A percentile compares a stretch with the other conserved stretches of the same genome.
These are phyloP conservation scores for Aulographum hederae DNA, from an alignment of 2,329 filamentous ascomycete species.

Conservation along the genomic window DNA sequence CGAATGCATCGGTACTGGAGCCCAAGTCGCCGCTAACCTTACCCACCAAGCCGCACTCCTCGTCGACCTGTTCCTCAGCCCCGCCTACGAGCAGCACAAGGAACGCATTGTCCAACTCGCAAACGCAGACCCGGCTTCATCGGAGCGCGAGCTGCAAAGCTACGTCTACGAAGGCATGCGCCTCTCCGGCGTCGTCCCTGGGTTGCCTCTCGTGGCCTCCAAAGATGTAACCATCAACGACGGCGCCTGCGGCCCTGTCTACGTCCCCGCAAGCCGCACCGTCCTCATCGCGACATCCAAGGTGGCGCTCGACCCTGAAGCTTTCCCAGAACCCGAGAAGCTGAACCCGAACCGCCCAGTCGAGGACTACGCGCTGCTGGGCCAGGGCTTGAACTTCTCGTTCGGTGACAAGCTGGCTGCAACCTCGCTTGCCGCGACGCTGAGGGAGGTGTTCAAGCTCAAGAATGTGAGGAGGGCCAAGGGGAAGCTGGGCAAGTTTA, in stretches of 20 bases:
- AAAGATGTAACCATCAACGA: constrained; percentile 28
- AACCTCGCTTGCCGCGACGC: constrained; percentile 19
- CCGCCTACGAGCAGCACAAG: constrained; percentile 32
- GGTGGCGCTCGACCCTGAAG: constrained; percentile 20
- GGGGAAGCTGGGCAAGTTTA: constrained; percentile 22
- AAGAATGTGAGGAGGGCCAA: constrained; percentile 22
- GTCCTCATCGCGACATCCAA: constrained; percentile 26
- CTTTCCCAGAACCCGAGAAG: constrained; percentile 23
- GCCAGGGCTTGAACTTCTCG: constrained; percentile 22
- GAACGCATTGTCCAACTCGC: constrained; percentile 30
- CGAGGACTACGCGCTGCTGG: constrained; percentile 20
- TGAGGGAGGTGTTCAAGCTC: constrained; percentile 26
- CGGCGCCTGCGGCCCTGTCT: constrained; percentile 27
- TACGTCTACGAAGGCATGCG: constrained; percentile 38
- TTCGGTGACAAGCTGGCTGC: constrained; percentile 22
- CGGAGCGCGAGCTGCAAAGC: constrained; percentile 29
- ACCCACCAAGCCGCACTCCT: constrained; percentile 35
- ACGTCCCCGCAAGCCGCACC: constrained; percentile 24
- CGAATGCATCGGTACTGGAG: constrained; percentile 30
- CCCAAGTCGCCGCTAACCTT: constrained; percentile 31
- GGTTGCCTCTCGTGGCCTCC: constrained; percentile 31
- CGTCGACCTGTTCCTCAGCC: constrained; percentile 32
- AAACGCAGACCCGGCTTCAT: constrained; percentile 16
- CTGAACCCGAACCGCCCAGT: constrained; percentile 24
- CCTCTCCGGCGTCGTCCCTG: constrained; percentile 31